phyloP scores from a whole-genome alignment of 2,329 filamentous ascomycete species.

The Neonectria neomacrospora region DNA sequence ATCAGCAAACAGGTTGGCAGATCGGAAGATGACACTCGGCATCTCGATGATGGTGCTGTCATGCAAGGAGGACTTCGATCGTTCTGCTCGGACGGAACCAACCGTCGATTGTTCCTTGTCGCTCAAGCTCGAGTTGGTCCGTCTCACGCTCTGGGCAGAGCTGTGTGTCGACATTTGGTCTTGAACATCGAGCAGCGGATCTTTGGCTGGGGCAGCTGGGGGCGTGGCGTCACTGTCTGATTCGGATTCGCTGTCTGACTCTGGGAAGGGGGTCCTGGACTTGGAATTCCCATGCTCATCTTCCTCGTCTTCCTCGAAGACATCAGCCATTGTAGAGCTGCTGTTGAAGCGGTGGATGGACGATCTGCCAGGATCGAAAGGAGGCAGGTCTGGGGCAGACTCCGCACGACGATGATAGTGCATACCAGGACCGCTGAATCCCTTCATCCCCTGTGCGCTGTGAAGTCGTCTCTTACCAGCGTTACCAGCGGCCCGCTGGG shows the following conservation, averaged over 20 bases:
- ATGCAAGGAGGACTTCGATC: conserved; percentile 61
- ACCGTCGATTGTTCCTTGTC: conserved; percentile 47
- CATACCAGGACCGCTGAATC: conserved; percentile 75
- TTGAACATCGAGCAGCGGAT: conserved; percentile 39
- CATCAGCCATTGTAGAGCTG: conserved; percentile 82
- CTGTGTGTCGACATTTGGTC: conserved; percentile 39
- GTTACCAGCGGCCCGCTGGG: conserved; percentile 67
- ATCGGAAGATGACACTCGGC: conserved; percentile 52
- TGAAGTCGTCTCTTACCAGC: conserved; percentile 75
- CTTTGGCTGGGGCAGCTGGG: conserved; percentile 41
- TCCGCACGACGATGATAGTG: conserved; percentile 83
- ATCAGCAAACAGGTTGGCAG: conserved; percentile 50
- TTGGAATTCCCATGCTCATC: conserved; percentile 63
- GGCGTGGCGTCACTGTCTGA: conserved; percentile 55
- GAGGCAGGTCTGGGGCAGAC: conserved; percentile 81
- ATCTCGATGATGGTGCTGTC: conserved; percentile 62
- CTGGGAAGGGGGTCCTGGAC: conserved; percentile 48
- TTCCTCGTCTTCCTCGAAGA: conserved; percentile 87
- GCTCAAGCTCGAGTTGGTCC: conserved; percentile 60
- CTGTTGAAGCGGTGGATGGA: conserved; percentile 71
- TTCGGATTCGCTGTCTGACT: conserved; percentile 61
- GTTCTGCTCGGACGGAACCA: conserved; percentile 57
- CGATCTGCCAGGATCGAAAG: conserved; percentile 73
- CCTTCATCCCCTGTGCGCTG: conserved; percentile 77
- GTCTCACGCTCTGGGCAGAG: conserved; percentile 48